A percentile compares a stretch with the other conserved stretches of the same genome.
These are phyloP conservation scores for Phytopythium oedochilum DNA, from an alignment of 352 stramenopile species.

Conservation along the genomic window DNA sequence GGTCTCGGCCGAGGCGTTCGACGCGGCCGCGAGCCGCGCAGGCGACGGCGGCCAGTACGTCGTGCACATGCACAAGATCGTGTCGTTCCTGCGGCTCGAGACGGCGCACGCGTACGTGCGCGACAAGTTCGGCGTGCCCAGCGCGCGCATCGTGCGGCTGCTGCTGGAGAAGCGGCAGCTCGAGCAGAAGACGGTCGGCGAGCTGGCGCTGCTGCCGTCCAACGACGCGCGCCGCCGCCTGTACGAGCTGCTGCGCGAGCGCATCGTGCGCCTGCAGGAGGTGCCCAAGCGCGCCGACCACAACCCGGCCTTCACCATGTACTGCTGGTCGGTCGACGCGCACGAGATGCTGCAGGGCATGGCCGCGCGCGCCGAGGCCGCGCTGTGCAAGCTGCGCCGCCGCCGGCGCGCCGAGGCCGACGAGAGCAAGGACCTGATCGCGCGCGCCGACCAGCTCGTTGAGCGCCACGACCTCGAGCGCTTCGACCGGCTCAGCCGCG, in stretches of 20 bases:
- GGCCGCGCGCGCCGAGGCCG: slow-evolving; percentile 60
- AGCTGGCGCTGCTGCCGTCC: slow-evolving; percentile 76
- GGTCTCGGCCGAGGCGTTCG: slow-evolving; percentile 61
- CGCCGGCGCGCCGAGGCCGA: slow-evolving; percentile 75
- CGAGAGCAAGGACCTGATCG: slow-evolving; percentile 87
- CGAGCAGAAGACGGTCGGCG: slow-evolving; percentile 83
- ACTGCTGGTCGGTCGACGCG: slow-evolving; percentile 82
- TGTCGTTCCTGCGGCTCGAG: slow-evolving; percentile 69
- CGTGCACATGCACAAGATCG: slow-evolving; percentile 88
- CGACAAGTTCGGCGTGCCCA: slow-evolving; percentile 77
- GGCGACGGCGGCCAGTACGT: slow-evolving; percentile 85
- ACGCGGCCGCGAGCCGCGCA: slow-evolving; percentile 43
- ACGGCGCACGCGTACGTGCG: slow-evolving; percentile 79
- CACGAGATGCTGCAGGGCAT: slow-evolving; percentile 57
- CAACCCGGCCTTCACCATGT: slow-evolving; percentile 86
- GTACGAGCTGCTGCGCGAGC: slow-evolving; percentile 76
- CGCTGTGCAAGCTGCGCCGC: slow-evolving; percentile 63
- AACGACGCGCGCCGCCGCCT: slow-evolving; percentile 77
- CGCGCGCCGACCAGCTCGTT: slow-evolving; percentile 81
- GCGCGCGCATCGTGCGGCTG: slow-evolving; percentile 79
- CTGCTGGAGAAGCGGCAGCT: slow-evolving; percentile 85
- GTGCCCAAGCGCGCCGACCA: slow-evolving; percentile 86
- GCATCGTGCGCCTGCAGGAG: slow-evolving; percentile 80
- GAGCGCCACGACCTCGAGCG: slow-evolving; percentile 83
- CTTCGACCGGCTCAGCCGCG: slow-evolving; percentile 83